Evolutionary conservation across 768 basidiomycete genomes (phyloP).

Genomic region (Filobasidium floriforme): DNA sequence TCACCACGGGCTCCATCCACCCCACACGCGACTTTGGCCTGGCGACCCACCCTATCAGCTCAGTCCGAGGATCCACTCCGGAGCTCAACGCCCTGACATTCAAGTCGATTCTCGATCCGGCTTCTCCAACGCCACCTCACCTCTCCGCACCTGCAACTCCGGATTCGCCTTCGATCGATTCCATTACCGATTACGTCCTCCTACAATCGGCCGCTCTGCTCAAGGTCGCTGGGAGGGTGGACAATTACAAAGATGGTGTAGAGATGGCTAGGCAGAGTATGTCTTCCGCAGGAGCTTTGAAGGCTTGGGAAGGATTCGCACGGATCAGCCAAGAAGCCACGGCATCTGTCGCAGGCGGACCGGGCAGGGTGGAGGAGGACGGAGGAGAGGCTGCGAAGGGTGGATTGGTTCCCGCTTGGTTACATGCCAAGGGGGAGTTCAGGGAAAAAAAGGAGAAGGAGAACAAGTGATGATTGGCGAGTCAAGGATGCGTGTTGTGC

Average conservation of each 20-base stretch:
- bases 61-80: conserved; percentile 68
- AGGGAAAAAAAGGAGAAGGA: conserved; percentile 6
- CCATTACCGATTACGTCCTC: conserved; percentile 77
- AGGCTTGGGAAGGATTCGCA: conserved; percentile 48
- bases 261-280: conserved; percentile 55
- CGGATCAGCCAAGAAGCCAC: conserved; percentile 40
- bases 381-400: conserved; percentile 45
- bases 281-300: conserved; percentile 45
- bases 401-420: conserved; percentile 41
- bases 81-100: conserved; percentile 73
- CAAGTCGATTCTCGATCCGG: conserved; percentile 56
- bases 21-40: conserved; percentile 70
- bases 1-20: conserved; percentile 58
- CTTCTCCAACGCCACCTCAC: conserved; percentile 34
- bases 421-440: conserved; percentile 13
- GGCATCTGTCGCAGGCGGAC: conserved; percentile 27
- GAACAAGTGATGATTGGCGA: conserved; percentile 1
- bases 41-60: conserved; percentile 57
- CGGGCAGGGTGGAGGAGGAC: conserved; percentile 35
- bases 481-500: no score
- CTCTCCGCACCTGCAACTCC: conserved; percentile 32
- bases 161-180: conserved; percentile 48
- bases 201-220: conserved; percentile 84
- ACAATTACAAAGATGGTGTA: conserved; percentile 64
- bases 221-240: conserved; percentile 70